Conservation (phyloP, 805 yeast species). For the Barnettozyma wickerhamii region DNA sequence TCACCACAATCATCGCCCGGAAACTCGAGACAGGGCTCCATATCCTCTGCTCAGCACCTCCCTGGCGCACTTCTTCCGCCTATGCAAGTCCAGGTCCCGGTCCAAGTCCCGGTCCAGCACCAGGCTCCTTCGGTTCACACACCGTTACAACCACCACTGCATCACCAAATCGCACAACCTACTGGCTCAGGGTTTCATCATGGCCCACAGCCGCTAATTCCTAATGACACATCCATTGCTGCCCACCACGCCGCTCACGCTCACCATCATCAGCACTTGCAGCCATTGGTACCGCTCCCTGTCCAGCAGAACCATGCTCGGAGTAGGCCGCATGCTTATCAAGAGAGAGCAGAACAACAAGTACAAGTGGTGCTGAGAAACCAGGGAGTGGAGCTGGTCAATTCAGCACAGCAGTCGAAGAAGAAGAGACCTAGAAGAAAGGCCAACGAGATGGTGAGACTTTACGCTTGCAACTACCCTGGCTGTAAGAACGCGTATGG, state of each 20-base stretch:
- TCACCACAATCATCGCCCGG: not conserved
- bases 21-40: not conserved
- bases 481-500: conserved; percentile 54
- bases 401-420: conserved; percentile 14
- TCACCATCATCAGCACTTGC: not conserved
- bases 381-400: not conserved
- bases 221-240: too few relatives aligned
- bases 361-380: not conserved
- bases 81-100: not conserved
- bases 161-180: not conserved
- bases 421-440: conserved; percentile 48
- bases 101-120: too few relatives aligned
- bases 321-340: too few relatives aligned
- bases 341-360: too few relatives aligned
- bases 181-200: not conserved
- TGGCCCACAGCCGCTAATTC: not conserved
- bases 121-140: too few relatives aligned
- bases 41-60: not conserved
- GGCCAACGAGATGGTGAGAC: conserved; percentile 51
- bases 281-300: not conserved
- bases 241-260: not conserved
- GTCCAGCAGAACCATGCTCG: too few relatives aligned
- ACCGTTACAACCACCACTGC: not conserved
- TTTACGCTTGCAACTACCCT: conserved; percentile 44
- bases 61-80: not conserved